Evolutionary conservation across 805 yeast species (phyloP).

Genomic region (Hanseniaspora lindneri): DNA sequence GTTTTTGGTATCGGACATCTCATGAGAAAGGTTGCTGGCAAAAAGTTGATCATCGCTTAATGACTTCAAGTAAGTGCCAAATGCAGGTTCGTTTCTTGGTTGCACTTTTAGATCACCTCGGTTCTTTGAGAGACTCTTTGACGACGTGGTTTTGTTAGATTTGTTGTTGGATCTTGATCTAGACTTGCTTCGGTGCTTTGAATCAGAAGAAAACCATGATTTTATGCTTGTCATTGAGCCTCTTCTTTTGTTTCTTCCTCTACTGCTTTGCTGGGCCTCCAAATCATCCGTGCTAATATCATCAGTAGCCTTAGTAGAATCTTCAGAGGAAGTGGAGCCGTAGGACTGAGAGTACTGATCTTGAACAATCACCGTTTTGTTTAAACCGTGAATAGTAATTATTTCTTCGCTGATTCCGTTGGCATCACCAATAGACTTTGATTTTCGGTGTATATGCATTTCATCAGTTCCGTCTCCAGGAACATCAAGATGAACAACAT

Average conservation of each 20-base stretch:
- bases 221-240: conserved; percentile 13
- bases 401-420: conserved; percentile 15
- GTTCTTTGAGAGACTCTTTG: not conserved
- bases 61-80: conserved; percentile 1
- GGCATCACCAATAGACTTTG: conserved; percentile 8
- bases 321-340: conserved; percentile 13
- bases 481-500: conserved; percentile 5
- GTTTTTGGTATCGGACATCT: not conserved
- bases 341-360: conserved; percentile 11
- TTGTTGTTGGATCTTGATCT: conserved; percentile 7
- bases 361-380: conserved; percentile 15
- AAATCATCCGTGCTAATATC: conserved; percentile 1
- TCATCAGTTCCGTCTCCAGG: conserved; percentile 14
- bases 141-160: not conserved
- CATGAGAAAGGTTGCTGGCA: not conserved
- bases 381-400: conserved; percentile 14
- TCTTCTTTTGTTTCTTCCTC: conserved; percentile 15
- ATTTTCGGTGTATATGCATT: conserved; percentile 12
- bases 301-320: not conserved
- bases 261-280: conserved; percentile 4
- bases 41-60: not conserved
- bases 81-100: conserved; percentile 13
- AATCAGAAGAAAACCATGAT: conserved; percentile 14
- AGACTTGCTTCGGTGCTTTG: conserved; percentile 6
- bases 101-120: not conserved